These are phyloP conservation scores for Primulina eburnea DNA, from an alignment of 257 asterid genomes.

Conservation along the genomic window DNA sequence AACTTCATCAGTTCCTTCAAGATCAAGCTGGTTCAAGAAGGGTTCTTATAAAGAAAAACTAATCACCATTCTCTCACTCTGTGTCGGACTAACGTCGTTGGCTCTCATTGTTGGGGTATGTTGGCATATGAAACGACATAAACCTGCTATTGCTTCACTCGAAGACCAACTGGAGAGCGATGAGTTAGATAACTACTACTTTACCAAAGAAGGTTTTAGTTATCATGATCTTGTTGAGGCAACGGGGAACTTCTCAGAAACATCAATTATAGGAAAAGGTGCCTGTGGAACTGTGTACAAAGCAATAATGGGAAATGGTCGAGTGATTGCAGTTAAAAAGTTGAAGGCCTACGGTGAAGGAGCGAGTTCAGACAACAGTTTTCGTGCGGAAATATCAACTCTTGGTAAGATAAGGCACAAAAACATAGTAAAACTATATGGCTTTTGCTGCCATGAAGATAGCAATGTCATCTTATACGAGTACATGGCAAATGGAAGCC, in stretches of 20 bases:
- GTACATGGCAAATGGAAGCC: constrained; percentile 82
- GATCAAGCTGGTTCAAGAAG: constrained; percentile 43
- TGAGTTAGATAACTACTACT: constrained; percentile 53
- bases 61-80: constrained; percentile 49
- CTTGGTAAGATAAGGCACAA: constrained; percentile 78
- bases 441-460: constrained; percentile 77
- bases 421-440: constrained; percentile 68
- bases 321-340: constrained; percentile 71
- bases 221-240: constrained; percentile 79
- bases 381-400: constrained; percentile 82
- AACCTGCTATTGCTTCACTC: constrained; percentile 36
- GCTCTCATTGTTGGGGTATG: constrained; percentile 51
- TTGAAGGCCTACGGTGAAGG: constrained; percentile 58
- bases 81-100: constrained; percentile 52
- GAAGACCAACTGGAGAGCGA: constrained; percentile 42
- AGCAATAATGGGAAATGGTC: constrained; percentile 64
- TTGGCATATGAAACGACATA: constrained; percentile 45
- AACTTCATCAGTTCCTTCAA: constrained; percentile 25
- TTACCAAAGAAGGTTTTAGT: constrained; percentile 62
- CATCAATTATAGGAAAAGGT: constrained; percentile 61
- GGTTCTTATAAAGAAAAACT: constrained; percentile 51
- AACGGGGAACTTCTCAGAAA: constrained; percentile 63
- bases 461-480: constrained; percentile 69
- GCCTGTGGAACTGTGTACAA: constrained; percentile 88
- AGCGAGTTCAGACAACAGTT: constrained; percentile 62